Conservation (phyloP, 2,329 filamentous ascomycete species). For the Xylariaceae sp. region DNA sequence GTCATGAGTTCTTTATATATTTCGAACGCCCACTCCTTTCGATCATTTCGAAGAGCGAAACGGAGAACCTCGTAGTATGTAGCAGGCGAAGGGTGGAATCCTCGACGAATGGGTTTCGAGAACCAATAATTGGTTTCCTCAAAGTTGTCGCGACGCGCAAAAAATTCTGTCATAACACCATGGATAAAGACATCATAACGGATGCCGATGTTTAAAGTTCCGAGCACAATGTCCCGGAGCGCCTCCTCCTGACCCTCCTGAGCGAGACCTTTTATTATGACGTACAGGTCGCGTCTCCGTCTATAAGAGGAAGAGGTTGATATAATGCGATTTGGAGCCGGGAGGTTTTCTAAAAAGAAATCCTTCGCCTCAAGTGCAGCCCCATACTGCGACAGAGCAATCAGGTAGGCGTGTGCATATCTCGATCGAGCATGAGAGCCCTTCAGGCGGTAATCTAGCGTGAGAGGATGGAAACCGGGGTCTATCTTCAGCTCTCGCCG, state of each 20-base stretch:
- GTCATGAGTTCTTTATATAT: constrained; percentile 52
- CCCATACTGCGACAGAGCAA: constrained; percentile 28
- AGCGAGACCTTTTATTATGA: constrained; percentile 56
- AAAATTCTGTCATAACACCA: constrained; percentile 55
- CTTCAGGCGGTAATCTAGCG: constrained; percentile 8
- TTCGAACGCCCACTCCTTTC: constrained; percentile 56
- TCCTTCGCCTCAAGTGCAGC: constrained; percentile 29
- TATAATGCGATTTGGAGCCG: constrained; percentile 29
- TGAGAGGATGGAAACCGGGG: constrained; percentile 9
- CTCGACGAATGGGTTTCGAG: constrained; percentile 43
- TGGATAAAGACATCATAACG: constrained; percentile 44
- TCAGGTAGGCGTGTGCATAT: constrained; percentile 24
- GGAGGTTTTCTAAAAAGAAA: constrained; percentile 18
- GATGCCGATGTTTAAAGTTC: constrained; percentile 44
- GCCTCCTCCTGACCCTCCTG: constrained; percentile 52
- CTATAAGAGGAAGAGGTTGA: no score
- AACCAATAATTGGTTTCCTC: constrained; percentile 65
- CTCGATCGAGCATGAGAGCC: constrained; percentile 11
- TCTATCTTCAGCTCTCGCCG: constrained; percentile 14
- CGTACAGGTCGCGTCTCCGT: constrained; percentile 39
- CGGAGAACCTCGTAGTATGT: constrained; percentile 52
- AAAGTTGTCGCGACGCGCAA: constrained; percentile 51
- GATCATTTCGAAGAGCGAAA: constrained; percentile 54
- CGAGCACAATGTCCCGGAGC: constrained; percentile 49
- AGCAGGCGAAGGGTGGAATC: constrained; percentile 36